Evolutionary conservation across 1,284 basidiomycete genomes (phyloP).

Genomic region (Termitomyces sp.): DNA sequence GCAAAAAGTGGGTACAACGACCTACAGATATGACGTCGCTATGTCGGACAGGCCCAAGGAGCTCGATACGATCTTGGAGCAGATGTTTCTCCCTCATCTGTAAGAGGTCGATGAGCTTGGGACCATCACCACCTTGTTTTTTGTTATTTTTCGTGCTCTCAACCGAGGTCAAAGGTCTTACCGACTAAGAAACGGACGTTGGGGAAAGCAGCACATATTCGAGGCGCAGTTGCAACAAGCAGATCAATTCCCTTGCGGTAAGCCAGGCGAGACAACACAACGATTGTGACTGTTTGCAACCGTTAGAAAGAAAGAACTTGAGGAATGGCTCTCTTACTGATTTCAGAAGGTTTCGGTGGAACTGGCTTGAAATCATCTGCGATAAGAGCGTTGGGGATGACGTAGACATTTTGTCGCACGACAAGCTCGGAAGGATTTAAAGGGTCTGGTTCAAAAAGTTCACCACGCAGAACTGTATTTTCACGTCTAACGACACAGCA

Average conservation of each 20-base stretch:
- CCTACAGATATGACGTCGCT: constrained; percentile 72
- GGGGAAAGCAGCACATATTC: constrained; percentile 81
- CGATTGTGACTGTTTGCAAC: constrained; percentile 72
- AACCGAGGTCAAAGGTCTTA: constrained; percentile 26
- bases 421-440: constrained; percentile 36
- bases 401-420: constrained; percentile 69
- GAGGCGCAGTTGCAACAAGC: constrained; percentile 86
- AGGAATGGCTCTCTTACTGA: no score
- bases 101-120: constrained; percentile 90
- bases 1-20: background rate
- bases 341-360: constrained; percentile 42
- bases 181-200: constrained; percentile 88
- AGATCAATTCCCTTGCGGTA: constrained; percentile 98
- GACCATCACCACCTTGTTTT: constrained; percentile 82
- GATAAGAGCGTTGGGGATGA: constrained; percentile 94
- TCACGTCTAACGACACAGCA: constrained; percentile 57
- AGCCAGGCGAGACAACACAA: constrained; percentile 91
- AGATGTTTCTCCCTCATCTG: constrained; percentile 93
- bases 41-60: constrained; percentile 80
- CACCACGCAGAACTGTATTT: constrained; percentile 89
- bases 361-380: constrained; percentile 81
- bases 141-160: background rate
- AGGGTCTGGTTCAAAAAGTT: constrained; percentile 51
- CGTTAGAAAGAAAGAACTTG: constrained; percentile 1
- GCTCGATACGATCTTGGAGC: constrained; percentile 86